phyloP scores from a whole-genome alignment of 1,284 basidiomycete species.

The Coriolopsis trogii region DNA sequence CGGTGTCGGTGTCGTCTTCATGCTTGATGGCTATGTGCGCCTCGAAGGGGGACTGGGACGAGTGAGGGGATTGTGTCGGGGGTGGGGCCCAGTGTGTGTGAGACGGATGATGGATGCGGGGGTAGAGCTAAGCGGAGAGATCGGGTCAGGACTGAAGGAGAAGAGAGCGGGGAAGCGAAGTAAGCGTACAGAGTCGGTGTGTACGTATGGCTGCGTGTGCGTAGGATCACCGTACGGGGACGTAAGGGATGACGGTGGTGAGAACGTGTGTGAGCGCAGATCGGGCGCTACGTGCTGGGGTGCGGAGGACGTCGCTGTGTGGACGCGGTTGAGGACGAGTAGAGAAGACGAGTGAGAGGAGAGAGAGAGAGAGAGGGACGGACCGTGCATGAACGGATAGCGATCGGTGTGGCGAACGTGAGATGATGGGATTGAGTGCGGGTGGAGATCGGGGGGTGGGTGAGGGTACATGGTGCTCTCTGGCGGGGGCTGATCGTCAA shows the following conservation, averaged over 20 bases:
- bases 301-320: too few relatives aligned
- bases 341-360: too few relatives aligned
- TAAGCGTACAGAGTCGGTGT: background rate
- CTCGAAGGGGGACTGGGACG: background rate
- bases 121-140: background rate
- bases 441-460: background rate
- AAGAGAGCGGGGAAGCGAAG: background rate
- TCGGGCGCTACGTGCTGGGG: too few relatives aligned
- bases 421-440: background rate
- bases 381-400: too few relatives aligned
- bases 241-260: background rate
- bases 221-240: background rate
- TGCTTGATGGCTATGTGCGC: background rate
- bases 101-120: background rate
- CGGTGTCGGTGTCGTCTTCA: background rate
- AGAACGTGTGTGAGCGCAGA: background rate
- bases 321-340: too few relatives aligned
- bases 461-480: conserved; percentile 1
- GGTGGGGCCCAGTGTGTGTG: background rate
- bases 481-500: background rate
- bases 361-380: too few relatives aligned
- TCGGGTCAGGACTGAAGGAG: background rate
- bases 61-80: background rate
- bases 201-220: conserved; percentile 1
- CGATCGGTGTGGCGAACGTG: too few relatives aligned